These are phyloP conservation scores for Pinus albicaulis DNA, from an alignment of 75 land plant genomes.

Conservation along the genomic window DNA sequence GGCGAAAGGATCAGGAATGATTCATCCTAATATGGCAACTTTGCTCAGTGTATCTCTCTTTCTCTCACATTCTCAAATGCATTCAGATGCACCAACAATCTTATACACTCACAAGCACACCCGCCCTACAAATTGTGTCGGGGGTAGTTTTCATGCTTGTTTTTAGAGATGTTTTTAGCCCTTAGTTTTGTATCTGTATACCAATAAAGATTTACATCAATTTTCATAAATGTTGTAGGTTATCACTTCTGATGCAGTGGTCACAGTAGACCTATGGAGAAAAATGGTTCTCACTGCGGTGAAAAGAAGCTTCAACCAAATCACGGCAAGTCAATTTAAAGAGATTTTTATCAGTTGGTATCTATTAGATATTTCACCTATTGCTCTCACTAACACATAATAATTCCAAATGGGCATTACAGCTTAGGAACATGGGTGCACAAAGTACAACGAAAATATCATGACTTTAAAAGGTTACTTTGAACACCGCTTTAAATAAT, in stretches of 20 bases:
- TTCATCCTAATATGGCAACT: conserved; percentile 99
- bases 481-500: not conserved
- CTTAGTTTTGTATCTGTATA: not conserved
- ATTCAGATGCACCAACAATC: not conserved
- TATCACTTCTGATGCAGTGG: conserved; percentile 88
- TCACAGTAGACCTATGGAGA: conserved; percentile 75
- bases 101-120: not conserved
- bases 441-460: not conserved
- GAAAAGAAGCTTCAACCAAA: conserved; percentile 94
- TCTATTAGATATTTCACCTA: not conserved
- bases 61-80: not conserved
- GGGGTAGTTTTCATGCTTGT: too few relatives aligned
- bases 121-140: too few relatives aligned
- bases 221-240: conserved; percentile 50
- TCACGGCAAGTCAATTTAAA: conserved; percentile 52
- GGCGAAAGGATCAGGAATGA: conserved; percentile 99
- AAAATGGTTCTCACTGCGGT: conserved; percentile 77
- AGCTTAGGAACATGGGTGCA: not conserved
- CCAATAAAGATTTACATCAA: not conserved
- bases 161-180: not conserved
- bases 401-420: not conserved
- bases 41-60: conserved; percentile 83
- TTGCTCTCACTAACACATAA: not conserved
- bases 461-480: not conserved
- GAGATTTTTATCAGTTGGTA: not conserved